Evolutionary conservation across 176 grass and related monocot species (phyloP), one percentile per base, ranked within the genome.

Genomic region (Tuctoria greenei): DNA sequence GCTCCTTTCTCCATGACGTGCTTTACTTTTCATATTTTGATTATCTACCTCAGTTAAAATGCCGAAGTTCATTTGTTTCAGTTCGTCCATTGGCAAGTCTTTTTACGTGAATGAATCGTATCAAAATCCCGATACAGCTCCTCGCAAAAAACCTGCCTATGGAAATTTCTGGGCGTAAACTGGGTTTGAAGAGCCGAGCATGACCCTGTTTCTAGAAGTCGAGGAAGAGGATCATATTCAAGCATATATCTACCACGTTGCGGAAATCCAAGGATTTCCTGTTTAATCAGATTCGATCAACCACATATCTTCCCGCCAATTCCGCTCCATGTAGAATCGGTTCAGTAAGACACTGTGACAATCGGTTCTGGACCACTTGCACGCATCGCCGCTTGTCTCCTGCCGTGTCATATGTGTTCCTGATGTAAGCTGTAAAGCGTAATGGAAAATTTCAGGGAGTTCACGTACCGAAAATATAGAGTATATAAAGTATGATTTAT

Each of bases 301-400:
- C 75, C 27, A 65, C 66, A 57, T 84, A 66, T 57, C 25, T 67
- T 82, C 25, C 61, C 24, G 49, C 49, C 70, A 66, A 57, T 65
- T 25, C 17, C 41, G 44, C 64, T 27, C 54, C 42, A 8, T 14
- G 14, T 42, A 25, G 12, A 46, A 67, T 50, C 31, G 36, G 50
- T 40, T 2, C 31, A 31, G 31, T 31, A 31, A 31, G n/a, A n/a
- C n/a, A n/a, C n/a, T n/a, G n/a, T n/a, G n/a, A n/a, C n/a, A n/a
- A n/a, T n/a, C n/a, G n/a, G n/a, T n/a, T n/a, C n/a, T n/a, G n/a
- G n/a, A n/a, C n/a, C n/a, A n/a, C n/a, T n/a, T n/a, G n/a, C n/a
- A n/a, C n/a, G n/a, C n/a, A n/a, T n/a, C n/a, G n/a, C n/a, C n/a
- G n/a, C n/a, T n/a, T n/a, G n/a, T n/a, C n/a, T n/a, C n/a, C n/a